Conservation (phyloP, 192 early-diverging fungal species). For the Pilaira anomala region DNA sequence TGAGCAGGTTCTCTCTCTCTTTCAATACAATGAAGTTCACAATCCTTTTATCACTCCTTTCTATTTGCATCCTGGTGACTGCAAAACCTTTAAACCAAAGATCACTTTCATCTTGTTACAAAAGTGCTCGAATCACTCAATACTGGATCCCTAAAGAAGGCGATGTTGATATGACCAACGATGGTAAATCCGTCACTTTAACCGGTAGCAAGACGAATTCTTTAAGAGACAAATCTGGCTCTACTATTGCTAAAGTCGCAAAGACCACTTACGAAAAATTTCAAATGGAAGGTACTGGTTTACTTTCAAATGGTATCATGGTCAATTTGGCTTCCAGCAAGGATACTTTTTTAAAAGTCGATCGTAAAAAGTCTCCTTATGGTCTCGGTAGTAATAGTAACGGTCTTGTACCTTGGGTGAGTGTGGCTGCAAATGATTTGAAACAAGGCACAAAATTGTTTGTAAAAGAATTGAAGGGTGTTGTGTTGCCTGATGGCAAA, state of each 20-base stretch:
- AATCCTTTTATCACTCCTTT: too few relatives aligned
- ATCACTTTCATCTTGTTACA: conserved; percentile 20
- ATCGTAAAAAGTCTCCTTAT: conserved; percentile 30
- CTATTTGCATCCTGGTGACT: too few relatives aligned
- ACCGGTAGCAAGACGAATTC: conserved; percentile 13
- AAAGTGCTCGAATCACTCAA: conserved; percentile 24
- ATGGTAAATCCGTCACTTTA: conserved; percentile 28
- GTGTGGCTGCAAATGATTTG: conserved; percentile 41
- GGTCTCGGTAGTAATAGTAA: too few relatives aligned
- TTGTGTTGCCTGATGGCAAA: conserved; percentile 34
- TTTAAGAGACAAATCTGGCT: conserved; percentile 19
- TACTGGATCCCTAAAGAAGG: conserved; percentile 43
- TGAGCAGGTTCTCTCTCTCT: too few relatives aligned
- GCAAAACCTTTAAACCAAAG: too few relatives aligned
- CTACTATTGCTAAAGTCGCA: conserved; percentile 31
- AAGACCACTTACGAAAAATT: conserved; percentile 35
- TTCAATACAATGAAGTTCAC: too few relatives aligned
- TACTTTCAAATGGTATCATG: conserved; percentile 27
- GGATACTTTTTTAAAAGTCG: conserved; percentile 18
- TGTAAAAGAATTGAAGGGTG: conserved; percentile 32
- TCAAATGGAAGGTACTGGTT: conserved; percentile 40
- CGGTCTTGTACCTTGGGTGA: conserved; percentile 44
- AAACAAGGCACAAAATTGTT: conserved; percentile 32
- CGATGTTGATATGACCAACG: conserved; percentile 35
- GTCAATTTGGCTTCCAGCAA: conserved; percentile 22